Evolutionary conservation across 352 stramenopile genomes (phyloP).

Genomic region (Pythium aristosporum): DNA sequence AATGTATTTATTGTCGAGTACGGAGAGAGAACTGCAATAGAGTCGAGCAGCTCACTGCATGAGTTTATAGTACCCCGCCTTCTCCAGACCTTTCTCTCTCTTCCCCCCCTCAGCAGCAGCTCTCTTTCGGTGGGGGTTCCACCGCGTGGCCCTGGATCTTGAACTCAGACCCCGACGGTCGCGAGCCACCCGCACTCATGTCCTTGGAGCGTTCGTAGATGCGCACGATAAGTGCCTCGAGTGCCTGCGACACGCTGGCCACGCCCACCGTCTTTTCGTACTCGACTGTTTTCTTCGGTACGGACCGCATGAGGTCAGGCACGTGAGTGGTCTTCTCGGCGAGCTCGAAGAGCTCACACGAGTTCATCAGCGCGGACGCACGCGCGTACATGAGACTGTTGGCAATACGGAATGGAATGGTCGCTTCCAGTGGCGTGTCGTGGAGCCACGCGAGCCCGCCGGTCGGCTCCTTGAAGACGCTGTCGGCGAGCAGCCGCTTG

Average conservation of each 20-base stretch:
- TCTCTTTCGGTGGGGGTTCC: constrained; percentile 22
- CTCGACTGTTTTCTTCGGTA: constrained; percentile 35
- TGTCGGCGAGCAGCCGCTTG: constrained; percentile 42
- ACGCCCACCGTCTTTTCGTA: constrained; percentile 50
- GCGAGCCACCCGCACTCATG: constrained; percentile 45
- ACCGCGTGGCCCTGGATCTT: constrained; percentile 26
- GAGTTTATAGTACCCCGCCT: neutral
- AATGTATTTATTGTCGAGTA: constrained; percentile 2
- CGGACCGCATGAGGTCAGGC: constrained; percentile 31
- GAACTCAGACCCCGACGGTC: constrained; percentile 47
- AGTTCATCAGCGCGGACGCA: constrained; percentile 56
- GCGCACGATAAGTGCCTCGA: constrained; percentile 62
- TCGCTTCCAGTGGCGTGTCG: constrained; percentile 37
- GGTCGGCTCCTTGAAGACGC: constrained; percentile 52
- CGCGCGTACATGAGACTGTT: constrained; percentile 71
- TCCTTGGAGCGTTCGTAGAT: constrained; percentile 74
- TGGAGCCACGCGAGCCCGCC: constrained; percentile 56
- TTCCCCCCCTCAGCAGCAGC: constrained; percentile 33
- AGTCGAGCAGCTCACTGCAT: neutral
- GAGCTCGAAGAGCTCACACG: constrained; percentile 60
- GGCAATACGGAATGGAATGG: constrained; percentile 50
- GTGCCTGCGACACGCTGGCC: constrained; percentile 46
- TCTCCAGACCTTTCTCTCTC: neutral
- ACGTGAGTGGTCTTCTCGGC: constrained; percentile 39
- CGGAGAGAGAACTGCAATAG: constrained; percentile 3